phyloP scores from a whole-genome alignment of 352 stramenopile genomes.

The Stephanocyclus meneghinianus region DNA sequence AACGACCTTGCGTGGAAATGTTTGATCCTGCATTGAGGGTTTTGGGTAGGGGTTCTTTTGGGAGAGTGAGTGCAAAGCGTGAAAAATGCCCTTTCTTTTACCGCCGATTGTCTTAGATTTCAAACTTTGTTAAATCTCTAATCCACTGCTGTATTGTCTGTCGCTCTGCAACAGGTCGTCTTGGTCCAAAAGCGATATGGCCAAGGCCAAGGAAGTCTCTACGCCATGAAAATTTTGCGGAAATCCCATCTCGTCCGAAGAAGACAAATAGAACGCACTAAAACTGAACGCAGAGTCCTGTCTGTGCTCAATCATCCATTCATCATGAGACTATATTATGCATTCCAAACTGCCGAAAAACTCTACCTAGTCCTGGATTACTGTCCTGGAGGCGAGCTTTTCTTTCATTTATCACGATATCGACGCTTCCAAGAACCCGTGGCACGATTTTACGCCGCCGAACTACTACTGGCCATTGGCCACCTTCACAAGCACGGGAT shows the following conservation, averaged over 20 bases:
- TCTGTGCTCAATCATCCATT: constrained; percentile 95
- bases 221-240: constrained; percentile 85
- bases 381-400: constrained; percentile 95
- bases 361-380: constrained; percentile 98
- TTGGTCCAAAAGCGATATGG: constrained; percentile 78
- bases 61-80: constrained; percentile 69
- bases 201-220: constrained; percentile 66
- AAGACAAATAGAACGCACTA: constrained; percentile 95
- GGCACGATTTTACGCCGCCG: constrained; percentile 82
- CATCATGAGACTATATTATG: constrained; percentile 96
- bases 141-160: constrained; percentile 6
- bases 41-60: constrained; percentile 83
- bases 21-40: constrained; percentile 80
- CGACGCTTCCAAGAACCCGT: constrained; percentile 94
- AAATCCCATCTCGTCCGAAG: constrained; percentile 92
- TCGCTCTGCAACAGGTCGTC: constrained; percentile 60
- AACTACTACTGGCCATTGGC: constrained; percentile 77
- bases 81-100: neutral
- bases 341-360: constrained; percentile 96
- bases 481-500: constrained; percentile 82
- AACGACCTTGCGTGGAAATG: constrained; percentile 77
- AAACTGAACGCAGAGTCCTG: constrained; percentile 94
- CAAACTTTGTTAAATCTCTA: neutral
- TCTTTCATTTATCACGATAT: constrained; percentile 95
- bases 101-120: neutral